Evolutionary conservation across 2,329 filamentous ascomycete species (phyloP).

Genomic region (Metarhizium sp.): DNA sequence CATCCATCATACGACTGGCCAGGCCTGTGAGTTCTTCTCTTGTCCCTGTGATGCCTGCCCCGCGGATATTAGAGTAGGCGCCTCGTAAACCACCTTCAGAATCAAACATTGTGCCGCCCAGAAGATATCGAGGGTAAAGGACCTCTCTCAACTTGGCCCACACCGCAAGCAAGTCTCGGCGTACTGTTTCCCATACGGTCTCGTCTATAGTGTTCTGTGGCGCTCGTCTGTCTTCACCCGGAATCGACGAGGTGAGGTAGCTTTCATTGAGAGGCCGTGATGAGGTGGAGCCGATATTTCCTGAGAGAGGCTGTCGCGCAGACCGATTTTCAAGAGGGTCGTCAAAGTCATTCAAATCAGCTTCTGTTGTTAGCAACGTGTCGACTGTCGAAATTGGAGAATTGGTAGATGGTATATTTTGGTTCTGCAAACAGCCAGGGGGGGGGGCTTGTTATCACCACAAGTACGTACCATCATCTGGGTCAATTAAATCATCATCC

Average conservation of each 20-base stretch:
- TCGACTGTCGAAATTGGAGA: neutral
- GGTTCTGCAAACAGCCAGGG: too few relatives aligned
- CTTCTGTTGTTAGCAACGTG: slow-evolving; percentile 29
- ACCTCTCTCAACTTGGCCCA: slow-evolving; percentile 99
- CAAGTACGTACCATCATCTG: slow-evolving; percentile 58
- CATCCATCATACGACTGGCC: slow-evolving; percentile 52
- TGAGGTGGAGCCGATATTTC: slow-evolving; percentile 63
- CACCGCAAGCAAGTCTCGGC: slow-evolving; percentile 80
- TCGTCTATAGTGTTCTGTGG: slow-evolving; percentile 94
- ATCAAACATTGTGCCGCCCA: slow-evolving; percentile 60
- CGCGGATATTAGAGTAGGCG: slow-evolving; percentile 52
- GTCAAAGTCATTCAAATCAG: slow-evolving; percentile 86
- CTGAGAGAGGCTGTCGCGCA: slow-evolving; percentile 71
- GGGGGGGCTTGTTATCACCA: neutral
- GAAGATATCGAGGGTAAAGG: slow-evolving; percentile 87
- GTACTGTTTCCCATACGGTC: slow-evolving; percentile 93
- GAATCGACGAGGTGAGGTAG: slow-evolving; percentile 82
- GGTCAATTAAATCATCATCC: slow-evolving; percentile 67
- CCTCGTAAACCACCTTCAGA: slow-evolving; percentile 43
- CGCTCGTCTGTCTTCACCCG: slow-evolving; percentile 84
- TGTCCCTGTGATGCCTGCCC: slow-evolving; percentile 48
- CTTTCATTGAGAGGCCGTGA: slow-evolving; percentile 56
- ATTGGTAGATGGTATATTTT: neutral
- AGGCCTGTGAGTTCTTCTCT: slow-evolving; percentile 53
- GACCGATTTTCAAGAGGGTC: slow-evolving; percentile 64